Evolutionary conservation across 495 filamentous ascomycete species (phyloP).

Genomic region (Lasiosphaeria ovina): DNA sequence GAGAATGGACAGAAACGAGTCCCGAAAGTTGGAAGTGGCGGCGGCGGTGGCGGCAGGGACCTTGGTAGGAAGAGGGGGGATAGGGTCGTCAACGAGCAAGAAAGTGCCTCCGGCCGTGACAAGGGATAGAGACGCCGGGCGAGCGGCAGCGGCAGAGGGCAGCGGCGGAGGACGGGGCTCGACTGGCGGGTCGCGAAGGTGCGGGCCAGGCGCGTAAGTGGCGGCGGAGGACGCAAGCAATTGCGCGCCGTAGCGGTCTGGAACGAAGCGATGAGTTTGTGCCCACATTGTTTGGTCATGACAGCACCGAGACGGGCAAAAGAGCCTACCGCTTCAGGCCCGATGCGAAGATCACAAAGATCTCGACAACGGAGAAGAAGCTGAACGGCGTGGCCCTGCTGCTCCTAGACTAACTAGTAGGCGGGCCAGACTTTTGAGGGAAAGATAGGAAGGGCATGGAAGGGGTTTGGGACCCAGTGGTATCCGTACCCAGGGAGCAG

Average conservation of each 20-base stretch:
- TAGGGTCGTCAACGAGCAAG: conserved; percentile 30
- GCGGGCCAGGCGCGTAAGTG: neutral
- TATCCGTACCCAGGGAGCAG: neutral
- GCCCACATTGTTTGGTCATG: conserved; percentile 27
- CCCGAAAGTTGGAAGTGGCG: conserved; percentile 30
- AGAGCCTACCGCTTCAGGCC: conserved; percentile 21
- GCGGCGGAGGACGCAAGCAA: conserved; percentile 4
- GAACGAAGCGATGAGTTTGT: conserved; percentile 25
- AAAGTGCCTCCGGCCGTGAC: conserved; percentile 27
- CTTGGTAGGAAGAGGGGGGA: no score
- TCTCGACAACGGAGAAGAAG: neutral
- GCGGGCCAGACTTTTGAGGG: neutral
- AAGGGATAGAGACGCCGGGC: conserved; percentile 7
- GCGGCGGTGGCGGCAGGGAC: conserved; percentile 11
- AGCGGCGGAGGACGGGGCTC: no score
- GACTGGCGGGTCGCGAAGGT: neutral
- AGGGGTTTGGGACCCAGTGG: neutral
- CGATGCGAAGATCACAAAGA: neutral
- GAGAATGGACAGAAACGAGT: conserved; percentile 44
- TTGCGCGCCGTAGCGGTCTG: conserved; percentile 19
- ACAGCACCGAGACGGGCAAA: conserved; percentile 1
- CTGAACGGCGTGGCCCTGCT: neutral
- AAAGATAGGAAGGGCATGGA: neutral
- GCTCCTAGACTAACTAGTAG: no score
- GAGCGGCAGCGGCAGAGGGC: conserved; percentile 4